These are phyloP conservation scores for Carex pumila DNA, from an alignment of 176 grass and related monocot genomes.

Conservation along the genomic window DNA sequence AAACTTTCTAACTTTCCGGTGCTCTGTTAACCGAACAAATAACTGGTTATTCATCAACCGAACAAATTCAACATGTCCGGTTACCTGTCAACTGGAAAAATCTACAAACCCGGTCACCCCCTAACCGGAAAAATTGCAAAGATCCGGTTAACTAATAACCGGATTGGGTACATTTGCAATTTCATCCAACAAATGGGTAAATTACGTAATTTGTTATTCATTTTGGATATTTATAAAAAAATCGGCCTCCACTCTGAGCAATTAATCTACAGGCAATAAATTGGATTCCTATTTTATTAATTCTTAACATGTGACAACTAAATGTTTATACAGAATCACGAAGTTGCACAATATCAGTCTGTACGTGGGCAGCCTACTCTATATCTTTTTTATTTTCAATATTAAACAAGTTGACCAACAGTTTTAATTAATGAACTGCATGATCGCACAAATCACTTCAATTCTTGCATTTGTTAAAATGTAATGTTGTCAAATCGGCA, in stretches of 20 bases:
- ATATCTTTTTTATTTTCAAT: not conserved
- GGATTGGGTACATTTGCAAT: too few relatives aligned
- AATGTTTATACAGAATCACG: not conserved
- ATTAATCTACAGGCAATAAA: not conserved
- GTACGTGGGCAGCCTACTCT: slow-evolving; percentile 1
- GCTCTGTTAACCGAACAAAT: too few relatives aligned
- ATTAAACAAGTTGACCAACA: not conserved
- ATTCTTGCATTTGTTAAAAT: not conserved
- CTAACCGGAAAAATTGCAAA: too few relatives aligned
- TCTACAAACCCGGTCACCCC: too few relatives aligned
- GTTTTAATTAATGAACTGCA: not conserved
- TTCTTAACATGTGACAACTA: not conserved
- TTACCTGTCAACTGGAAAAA: too few relatives aligned
- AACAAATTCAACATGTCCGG: too few relatives aligned
- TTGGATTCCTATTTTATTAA: not conserved
- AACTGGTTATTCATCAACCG: too few relatives aligned
- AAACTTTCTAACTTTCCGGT: too few relatives aligned
- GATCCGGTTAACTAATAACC: too few relatives aligned
- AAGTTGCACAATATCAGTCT: slow-evolving; percentile 2
- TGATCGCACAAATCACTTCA: not conserved
- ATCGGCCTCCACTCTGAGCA: not conserved
- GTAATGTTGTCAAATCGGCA: not conserved
- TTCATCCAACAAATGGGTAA: too few relatives aligned
- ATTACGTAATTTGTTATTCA: too few relatives aligned
- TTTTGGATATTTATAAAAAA: too few relatives aligned